Evolutionary conservation across 352 stramenopile species (phyloP).

Genomic region (Aphanomyces invadans): DNA sequence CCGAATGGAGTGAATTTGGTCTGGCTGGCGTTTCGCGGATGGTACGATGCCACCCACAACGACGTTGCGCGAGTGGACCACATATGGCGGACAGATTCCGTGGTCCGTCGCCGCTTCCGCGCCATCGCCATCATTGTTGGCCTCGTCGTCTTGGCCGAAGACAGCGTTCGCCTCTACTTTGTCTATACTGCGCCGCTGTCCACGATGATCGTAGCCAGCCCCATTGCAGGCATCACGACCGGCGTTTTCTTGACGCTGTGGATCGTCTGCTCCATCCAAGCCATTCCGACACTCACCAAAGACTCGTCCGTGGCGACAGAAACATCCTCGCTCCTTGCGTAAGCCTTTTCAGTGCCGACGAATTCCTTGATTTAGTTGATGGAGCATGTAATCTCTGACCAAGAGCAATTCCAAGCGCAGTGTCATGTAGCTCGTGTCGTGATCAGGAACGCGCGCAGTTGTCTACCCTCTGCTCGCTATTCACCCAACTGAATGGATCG

Average conservation of each 20-base stretch:
- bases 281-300: background rate
- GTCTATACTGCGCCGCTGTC: background rate
- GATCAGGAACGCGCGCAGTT: no score
- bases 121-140: background rate
- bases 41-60: background rate
- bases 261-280: background rate
- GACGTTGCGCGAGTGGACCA: background rate
- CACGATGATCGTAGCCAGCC: slow-evolving; percentile 5
- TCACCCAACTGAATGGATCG: no score
- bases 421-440: no score
- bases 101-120: slow-evolving; percentile 1
- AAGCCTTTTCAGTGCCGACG: background rate
- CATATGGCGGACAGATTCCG: background rate
- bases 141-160: background rate
- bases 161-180: background rate
- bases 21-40: background rate
- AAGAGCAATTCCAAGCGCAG: no score
- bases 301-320: background rate
- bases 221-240: background rate
- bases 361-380: no score
- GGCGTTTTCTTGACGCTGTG: background rate
- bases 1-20: background rate
- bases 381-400: no score
- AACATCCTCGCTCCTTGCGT: background rate
- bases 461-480: no score